Conservation (phyloP, 345 rosid genomes). For the Psidium friedrichsthalianum region DNA sequence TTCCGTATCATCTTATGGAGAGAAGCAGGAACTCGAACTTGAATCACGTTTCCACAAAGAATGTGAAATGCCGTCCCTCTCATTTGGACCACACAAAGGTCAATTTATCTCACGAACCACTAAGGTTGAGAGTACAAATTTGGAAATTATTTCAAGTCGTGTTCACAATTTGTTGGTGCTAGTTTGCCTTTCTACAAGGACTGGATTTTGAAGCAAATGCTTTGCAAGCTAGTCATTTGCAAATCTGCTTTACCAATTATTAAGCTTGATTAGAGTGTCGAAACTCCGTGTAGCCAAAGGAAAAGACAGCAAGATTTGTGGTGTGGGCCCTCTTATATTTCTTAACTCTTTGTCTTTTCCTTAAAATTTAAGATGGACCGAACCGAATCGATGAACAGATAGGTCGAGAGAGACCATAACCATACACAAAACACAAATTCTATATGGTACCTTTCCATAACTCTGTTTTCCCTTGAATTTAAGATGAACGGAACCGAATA, state of each 20-base stretch:
- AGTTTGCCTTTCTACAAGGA: background rate
- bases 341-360: too few species aligned
- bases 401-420: background rate
- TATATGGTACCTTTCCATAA: too few species aligned
- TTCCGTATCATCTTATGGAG: too few species aligned
- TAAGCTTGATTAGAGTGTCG: background rate
- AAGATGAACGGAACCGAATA: too few species aligned
- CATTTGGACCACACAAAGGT: too few species aligned
- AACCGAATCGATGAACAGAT: rapidly evolving
- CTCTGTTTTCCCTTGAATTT: too few species aligned
- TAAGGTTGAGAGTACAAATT: background rate
- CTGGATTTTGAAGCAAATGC: background rate
- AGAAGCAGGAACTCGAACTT: too few species aligned
- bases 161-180: background rate
- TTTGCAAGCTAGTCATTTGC: too few species aligned
- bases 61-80: too few species aligned
- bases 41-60: too few species aligned
- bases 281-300: background rate
- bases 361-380: background rate
- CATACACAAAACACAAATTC: too few species aligned
- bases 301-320: background rate
- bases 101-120: background rate
- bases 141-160: background rate
- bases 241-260: too few species aligned
- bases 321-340: background rate